These are phyloP conservation scores for Clarireedia hainanense DNA, from an alignment of 2,329 filamentous ascomycete species.

Conservation along the genomic window DNA sequence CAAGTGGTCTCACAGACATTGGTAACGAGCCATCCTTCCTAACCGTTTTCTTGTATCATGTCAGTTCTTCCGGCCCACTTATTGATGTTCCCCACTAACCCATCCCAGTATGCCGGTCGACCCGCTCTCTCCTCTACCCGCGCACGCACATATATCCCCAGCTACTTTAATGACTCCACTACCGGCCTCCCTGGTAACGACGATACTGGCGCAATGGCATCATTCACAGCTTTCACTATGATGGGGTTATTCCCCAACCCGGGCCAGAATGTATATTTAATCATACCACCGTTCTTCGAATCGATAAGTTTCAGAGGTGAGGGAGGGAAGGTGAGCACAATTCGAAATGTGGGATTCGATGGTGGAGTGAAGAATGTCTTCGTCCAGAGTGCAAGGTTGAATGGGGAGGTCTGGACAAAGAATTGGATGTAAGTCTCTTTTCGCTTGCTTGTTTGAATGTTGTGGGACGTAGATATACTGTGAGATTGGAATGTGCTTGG, in stretches of 20 bases:
- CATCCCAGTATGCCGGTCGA: slow-evolving; percentile 47
- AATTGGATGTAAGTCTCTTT: slow-evolving; percentile 46
- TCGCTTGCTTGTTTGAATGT: neutral
- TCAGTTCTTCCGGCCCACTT: neutral
- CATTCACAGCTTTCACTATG: slow-evolving; percentile 21
- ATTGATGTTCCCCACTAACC: neutral
- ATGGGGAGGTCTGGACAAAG: slow-evolving; percentile 51
- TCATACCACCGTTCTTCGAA: slow-evolving; percentile 59
- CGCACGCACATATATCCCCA: slow-evolving; percentile 57
- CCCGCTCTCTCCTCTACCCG: slow-evolving; percentile 38
- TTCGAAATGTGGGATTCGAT: slow-evolving; percentile 56
- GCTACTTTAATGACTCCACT: slow-evolving; percentile 49
- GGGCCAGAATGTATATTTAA: slow-evolving; percentile 62
- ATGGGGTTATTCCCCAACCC: slow-evolving; percentile 53
- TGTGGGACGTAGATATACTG: neutral
- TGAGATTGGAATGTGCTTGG: neutral
- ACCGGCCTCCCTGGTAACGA: slow-evolving; percentile 62
- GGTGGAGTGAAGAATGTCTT: slow-evolving; percentile 47
- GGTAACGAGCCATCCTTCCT: slow-evolving; percentile 59
- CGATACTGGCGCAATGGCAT: slow-evolving; percentile 55
- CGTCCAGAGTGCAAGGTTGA: slow-evolving; percentile 54
- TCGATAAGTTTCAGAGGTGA: slow-evolving; percentile 48
- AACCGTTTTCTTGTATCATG: slow-evolving; percentile 58
- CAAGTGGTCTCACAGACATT: slow-evolving; percentile 52
- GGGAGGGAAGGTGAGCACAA: slow-evolving; percentile 51